These are phyloP conservation scores for Suillus hirtellus DNA, from an alignment of 768 basidiomycete species.

Conservation along the genomic window DNA sequence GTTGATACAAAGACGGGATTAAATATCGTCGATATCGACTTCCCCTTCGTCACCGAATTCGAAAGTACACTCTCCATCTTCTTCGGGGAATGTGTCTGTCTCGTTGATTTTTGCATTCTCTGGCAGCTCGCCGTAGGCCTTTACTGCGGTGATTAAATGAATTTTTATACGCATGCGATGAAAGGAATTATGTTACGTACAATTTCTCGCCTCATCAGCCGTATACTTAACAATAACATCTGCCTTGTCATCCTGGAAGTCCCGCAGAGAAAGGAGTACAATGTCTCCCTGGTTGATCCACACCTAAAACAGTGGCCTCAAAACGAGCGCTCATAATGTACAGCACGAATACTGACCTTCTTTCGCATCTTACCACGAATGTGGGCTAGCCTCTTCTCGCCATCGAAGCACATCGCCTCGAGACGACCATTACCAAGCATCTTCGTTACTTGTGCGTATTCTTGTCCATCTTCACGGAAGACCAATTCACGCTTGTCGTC, in stretches of 20 bases:
- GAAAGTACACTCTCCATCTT: slow-evolving; percentile 86
- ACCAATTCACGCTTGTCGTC: slow-evolving; percentile 98
- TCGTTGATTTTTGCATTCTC: slow-evolving; percentile 97
- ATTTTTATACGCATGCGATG: slow-evolving; percentile 2
- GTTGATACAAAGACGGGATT: slow-evolving; percentile 28
- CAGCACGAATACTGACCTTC: slow-evolving; percentile 64
- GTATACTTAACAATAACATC: slow-evolving; percentile 99
- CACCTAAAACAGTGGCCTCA: slow-evolving; percentile 54
- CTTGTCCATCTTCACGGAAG: slow-evolving; percentile 98
- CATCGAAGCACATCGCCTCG: slow-evolving; percentile 97
- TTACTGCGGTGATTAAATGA: slow-evolving; percentile 51
- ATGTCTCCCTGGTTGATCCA: slow-evolving; percentile 99
- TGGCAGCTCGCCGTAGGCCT: slow-evolving; percentile 97
- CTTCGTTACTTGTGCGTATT: slow-evolving; percentile 97
- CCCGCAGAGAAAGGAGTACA: slow-evolving; percentile 89
- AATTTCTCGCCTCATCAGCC: slow-evolving; percentile 87
- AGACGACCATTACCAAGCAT: slow-evolving; percentile 98
- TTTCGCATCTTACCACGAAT: slow-evolving; percentile 99
- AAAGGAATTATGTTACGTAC: slow-evolving; percentile 39
- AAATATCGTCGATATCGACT: slow-evolving; percentile 90
- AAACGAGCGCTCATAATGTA: neutral
- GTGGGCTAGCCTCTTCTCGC: slow-evolving; percentile 95
- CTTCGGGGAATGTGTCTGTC: slow-evolving; percentile 90
- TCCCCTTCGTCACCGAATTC: slow-evolving; percentile 90
- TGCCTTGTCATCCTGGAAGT: slow-evolving; percentile 99